phyloP scores from a whole-genome alignment of 2,329 filamentous ascomycete species.

The Nothophaeocryptopus gaeumannii region DNA sequence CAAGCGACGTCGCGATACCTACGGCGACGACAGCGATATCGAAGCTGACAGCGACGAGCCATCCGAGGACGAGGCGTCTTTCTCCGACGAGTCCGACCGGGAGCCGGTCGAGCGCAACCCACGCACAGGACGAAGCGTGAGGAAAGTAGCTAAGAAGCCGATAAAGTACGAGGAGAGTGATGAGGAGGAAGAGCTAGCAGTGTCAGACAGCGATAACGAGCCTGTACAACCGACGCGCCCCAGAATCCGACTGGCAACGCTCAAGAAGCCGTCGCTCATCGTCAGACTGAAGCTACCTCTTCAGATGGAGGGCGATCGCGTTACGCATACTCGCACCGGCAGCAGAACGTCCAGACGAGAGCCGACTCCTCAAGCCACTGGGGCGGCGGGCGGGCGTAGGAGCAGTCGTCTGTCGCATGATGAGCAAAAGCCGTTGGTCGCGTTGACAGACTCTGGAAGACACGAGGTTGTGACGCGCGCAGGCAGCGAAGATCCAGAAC shows the following conservation, averaged over 20 bases:
- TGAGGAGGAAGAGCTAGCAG: slow-evolving; percentile 47
- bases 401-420: slow-evolving; percentile 60
- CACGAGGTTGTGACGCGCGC: slow-evolving; percentile 55
- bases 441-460: slow-evolving; percentile 58
- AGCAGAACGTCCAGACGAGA: slow-evolving; percentile 39
- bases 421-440: slow-evolving; percentile 55
- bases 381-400: slow-evolving; percentile 42
- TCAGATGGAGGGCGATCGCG: slow-evolving; percentile 19
- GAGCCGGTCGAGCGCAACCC: slow-evolving; percentile 55
- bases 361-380: slow-evolving; percentile 32
- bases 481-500: slow-evolving; percentile 52
- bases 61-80: slow-evolving; percentile 42
- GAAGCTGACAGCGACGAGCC: slow-evolving; percentile 37
- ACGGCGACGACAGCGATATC: slow-evolving; percentile 49
- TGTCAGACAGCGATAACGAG: slow-evolving; percentile 35
- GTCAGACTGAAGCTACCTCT: slow-evolving; percentile 42
- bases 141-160: slow-evolving; percentile 54
- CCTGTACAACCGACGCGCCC: slow-evolving; percentile 18
- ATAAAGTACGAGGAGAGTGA: slow-evolving; percentile 56
- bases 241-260: slow-evolving; percentile 10
- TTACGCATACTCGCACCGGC: slow-evolving; percentile 39
- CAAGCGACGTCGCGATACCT: slow-evolving; percentile 38
- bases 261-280: slow-evolving; percentile 33
- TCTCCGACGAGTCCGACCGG: slow-evolving; percentile 45
- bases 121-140: slow-evolving; percentile 53